phyloP scores from a whole-genome alignment of 805 yeast species.

The Candida sonorensis region DNA sequence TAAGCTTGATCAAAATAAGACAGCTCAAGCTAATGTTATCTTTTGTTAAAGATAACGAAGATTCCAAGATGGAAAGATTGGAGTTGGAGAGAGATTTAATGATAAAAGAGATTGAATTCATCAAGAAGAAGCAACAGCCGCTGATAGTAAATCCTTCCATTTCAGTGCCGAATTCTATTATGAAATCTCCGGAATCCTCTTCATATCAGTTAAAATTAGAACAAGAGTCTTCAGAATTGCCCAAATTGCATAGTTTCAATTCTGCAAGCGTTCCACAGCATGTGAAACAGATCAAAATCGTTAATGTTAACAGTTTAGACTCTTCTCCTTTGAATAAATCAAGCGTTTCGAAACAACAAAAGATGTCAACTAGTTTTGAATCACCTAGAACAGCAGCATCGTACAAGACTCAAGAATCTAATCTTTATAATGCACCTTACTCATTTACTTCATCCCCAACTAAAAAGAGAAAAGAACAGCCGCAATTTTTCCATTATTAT shows the following conservation, averaged over 20 bases:
- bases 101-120: conserved; percentile 19
- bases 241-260: conserved; percentile 6
- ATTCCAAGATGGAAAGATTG: conserved; percentile 15
- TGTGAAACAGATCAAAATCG: conserved; percentile 11
- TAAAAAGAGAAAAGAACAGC: conserved; percentile 8
- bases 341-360: not conserved
- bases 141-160: not conserved
- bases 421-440: no score
- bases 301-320: conserved; percentile 5
- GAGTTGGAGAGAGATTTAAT: conserved; percentile 20
- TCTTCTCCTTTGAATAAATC: conserved; percentile 1
- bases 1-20: conserved; percentile 12
- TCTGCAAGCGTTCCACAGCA: no score
- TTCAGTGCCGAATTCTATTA: no score
- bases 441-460: no score
- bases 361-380: no score
- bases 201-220: not conserved
- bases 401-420: no score
- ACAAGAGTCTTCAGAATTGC: conserved; percentile 10
- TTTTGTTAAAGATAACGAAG: conserved; percentile 12
- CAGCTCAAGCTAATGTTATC: conserved; percentile 12
- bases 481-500: conserved; percentile 20
- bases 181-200: no score
- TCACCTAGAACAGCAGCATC: no score
- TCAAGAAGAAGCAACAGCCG: conserved; percentile 8